Percentiles rank a stretch among this genome's conserved stretches.
Evolutionary conservation across 2,329 filamentous ascomycete genomes (phyloP).

Genomic region (Colletotrichum spinosum): DNA sequence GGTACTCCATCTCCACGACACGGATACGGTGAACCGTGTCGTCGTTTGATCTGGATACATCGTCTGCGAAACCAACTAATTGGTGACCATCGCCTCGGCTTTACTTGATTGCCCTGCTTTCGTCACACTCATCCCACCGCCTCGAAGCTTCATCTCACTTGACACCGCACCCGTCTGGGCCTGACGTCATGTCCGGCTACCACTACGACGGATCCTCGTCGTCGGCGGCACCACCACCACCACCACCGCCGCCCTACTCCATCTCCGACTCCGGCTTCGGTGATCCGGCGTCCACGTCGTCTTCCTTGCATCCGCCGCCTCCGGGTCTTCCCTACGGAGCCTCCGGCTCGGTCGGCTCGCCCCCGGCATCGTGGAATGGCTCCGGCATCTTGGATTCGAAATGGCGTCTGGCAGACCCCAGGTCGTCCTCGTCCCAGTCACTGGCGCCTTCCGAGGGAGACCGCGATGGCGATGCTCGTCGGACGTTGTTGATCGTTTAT

Average conservation of each 20-base stretch:
- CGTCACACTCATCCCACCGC: not conserved
- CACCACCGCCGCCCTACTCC: slow-evolving; percentile 30
- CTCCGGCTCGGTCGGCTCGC: slow-evolving; percentile 2
- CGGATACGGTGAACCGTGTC: no score
- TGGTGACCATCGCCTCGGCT: no score
- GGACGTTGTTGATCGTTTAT: slow-evolving; percentile 80
- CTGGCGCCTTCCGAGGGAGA: slow-evolving; percentile 43
- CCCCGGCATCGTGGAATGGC: not conserved
- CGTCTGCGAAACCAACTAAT: not conserved
- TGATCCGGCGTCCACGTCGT: slow-evolving; percentile 25
- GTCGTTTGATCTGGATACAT: no score
- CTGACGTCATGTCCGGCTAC: slow-evolving; percentile 33
- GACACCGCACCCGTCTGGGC: not conserved
- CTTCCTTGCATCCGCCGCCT: slow-evolving; percentile 24
- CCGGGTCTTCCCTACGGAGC: slow-evolving; percentile 6
- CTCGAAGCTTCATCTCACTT: slow-evolving; percentile 4
- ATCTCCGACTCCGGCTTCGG: slow-evolving; percentile 28
- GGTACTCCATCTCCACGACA: no score
- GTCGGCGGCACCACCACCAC: slow-evolving; percentile 32
- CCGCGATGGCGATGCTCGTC: slow-evolving; percentile 47
- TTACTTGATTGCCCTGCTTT: no score
- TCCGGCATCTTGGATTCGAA: slow-evolving; percentile 29
- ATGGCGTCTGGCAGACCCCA: slow-evolving; percentile 53
- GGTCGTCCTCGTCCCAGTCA: slow-evolving; percentile 58
- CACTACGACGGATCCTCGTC: slow-evolving; percentile 27